phyloP scores from a whole-genome alignment of 768 basidiomycete species.

The Macrocybe gigantea region DNA sequence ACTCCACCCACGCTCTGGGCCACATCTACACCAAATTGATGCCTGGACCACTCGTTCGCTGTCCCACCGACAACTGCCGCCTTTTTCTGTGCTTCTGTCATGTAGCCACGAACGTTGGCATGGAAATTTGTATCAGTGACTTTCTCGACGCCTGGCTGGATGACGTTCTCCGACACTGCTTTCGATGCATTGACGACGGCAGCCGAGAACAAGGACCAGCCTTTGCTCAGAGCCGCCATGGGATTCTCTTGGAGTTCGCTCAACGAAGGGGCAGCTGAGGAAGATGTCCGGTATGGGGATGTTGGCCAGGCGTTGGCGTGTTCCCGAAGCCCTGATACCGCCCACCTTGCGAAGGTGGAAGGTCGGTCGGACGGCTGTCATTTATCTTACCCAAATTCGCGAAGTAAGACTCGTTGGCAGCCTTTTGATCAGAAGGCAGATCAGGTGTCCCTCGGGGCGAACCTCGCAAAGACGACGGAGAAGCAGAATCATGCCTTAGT shows the following conservation, averaged over 20 bases:
- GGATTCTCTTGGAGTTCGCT: constrained; percentile 86
- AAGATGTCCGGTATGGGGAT: constrained; percentile 72
- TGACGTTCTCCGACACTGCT: constrained; percentile 78
- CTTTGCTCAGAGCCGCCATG: constrained; percentile 78
- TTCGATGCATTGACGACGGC: constrained; percentile 77
- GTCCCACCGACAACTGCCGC: constrained; percentile 56
- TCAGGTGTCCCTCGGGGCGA: constrained; percentile 41
- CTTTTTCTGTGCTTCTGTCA: constrained; percentile 59
- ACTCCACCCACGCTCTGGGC: constrained; percentile 70
- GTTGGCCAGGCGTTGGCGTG: constrained; percentile 59
- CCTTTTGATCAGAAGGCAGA: constrained; percentile 50
- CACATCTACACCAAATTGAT: constrained; percentile 80
- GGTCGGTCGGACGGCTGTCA: constrained; percentile 63
- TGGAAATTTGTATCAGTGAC: constrained; percentile 80
- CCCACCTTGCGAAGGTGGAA: constrained; percentile 93
- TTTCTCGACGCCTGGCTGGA: constrained; percentile 83
- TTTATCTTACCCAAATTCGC: constrained; percentile 80
- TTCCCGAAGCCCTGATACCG: constrained; percentile 91
- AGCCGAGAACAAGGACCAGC: constrained; percentile 93
- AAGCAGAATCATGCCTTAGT: constrained; percentile 49
- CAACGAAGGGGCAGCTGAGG: constrained; percentile 72
- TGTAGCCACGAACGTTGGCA: constrained; percentile 66
- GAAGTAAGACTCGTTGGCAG: constrained; percentile 86
- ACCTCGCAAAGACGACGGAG: constrained; percentile 47
- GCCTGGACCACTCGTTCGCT: constrained; percentile 75